A percentile compares a stretch with the other conserved stretches of the same genome.
Evolutionary conservation across 305 asterid species (phyloP).

Genomic region (Stenogyne calaminthoides): DNA sequence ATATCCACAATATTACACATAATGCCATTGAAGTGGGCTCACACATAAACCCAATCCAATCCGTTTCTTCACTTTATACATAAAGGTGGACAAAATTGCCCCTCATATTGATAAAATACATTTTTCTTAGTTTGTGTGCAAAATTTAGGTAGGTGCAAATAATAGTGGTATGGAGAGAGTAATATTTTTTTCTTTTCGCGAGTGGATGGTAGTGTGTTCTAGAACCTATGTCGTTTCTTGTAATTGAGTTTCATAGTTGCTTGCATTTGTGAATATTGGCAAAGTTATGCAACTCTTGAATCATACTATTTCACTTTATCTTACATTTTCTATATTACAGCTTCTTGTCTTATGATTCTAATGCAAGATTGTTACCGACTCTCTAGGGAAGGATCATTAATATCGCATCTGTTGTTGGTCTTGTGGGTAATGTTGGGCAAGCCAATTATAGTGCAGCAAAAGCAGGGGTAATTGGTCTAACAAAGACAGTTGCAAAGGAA

Average conservation of each 20-base stretch:
- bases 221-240: not conserved
- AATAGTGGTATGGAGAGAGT: too few relatives aligned
- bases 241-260: not conserved
- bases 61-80: too few relatives aligned
- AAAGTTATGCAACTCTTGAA: not conserved
- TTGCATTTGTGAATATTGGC: not conserved
- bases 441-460: constrained; percentile 98
- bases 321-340: not conserved
- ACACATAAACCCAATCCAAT: too few relatives aligned
- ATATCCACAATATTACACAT: too few relatives aligned
- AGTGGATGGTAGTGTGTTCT: not conserved
- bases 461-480: constrained; percentile 96
- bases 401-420: constrained; percentile 93
- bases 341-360: constrained; percentile 15
- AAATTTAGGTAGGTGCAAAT: too few relatives aligned
- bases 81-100: too few relatives aligned
- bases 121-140: too few relatives aligned
- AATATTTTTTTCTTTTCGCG: not conserved
- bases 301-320: not conserved
- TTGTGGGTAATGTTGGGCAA: constrained; percentile 95
- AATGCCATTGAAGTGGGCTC: too few relatives aligned
- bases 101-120: too few relatives aligned
- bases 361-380: constrained; percentile 23
- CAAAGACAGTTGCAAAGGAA: constrained; percentile 95
- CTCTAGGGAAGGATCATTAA: constrained; percentile 92